Evolutionary conservation across 177 flowering plant species (phyloP).

Genomic region (Telopea speciosissima): DNA sequence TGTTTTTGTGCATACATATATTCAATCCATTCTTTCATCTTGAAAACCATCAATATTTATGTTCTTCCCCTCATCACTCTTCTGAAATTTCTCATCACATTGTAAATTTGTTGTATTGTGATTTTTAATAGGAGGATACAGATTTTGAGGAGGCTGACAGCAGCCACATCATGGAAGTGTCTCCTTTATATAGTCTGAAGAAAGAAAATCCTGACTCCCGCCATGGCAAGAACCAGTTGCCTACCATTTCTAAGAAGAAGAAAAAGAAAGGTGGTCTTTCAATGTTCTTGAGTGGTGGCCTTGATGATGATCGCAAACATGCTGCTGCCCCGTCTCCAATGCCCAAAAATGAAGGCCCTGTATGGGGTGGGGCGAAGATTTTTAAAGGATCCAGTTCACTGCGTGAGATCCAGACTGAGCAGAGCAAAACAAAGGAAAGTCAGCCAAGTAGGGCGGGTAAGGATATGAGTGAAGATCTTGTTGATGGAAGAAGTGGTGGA

Average conservation of each 20-base stretch:
- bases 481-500: slow-evolving; percentile 37
- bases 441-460: slow-evolving; percentile 20
- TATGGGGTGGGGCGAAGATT: slow-evolving; percentile 86
- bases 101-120: slow-evolving; percentile 7
- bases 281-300: slow-evolving; percentile 93
- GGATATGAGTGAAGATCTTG: slow-evolving; percentile 33
- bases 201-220: slow-evolving; percentile 18
- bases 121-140: slow-evolving; percentile 24
- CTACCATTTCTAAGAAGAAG: slow-evolving; percentile 59
- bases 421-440: slow-evolving; percentile 43
- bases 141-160: slow-evolving; percentile 9
- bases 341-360: slow-evolving; percentile 83
- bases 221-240: slow-evolving; percentile 21
- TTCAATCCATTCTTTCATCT: neutral
- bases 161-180: slow-evolving; percentile 18
- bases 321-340: slow-evolving; percentile 42
- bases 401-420: slow-evolving; percentile 80
- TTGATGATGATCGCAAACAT: slow-evolving; percentile 66
- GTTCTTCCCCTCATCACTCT: neutral
- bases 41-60: neutral
- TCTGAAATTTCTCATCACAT: neutral
- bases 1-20: neutral
- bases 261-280: slow-evolving; percentile 92
- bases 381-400: slow-evolving; percentile 60
- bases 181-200: slow-evolving; percentile 19